Evolutionary conservation across 2,329 filamentous ascomycete genomes (phyloP), one percentile per base, ranked within the genome.

Genomic region (Colletotrichum liaoningense): DNA sequence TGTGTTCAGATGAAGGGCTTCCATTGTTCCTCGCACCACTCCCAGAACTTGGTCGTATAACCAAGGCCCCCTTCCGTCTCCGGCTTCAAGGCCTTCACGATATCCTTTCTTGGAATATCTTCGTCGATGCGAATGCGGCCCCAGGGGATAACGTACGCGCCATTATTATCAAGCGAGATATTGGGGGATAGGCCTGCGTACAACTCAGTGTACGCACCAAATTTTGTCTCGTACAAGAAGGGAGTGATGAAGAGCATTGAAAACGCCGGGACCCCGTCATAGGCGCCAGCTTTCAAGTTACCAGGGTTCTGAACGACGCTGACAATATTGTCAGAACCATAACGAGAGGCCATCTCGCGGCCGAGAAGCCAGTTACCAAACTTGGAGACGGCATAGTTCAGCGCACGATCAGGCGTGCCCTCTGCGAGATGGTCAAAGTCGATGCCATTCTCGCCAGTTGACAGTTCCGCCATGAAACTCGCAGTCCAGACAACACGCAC

Each of bases 141-240:
- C 78, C 78, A 81, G 5, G 79, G 81, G 9, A 80, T 76, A 54
- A 80, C 72, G 19, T 79, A 81, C 5, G 73, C 60, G 7, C 79
- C 80, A 55, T 78, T 78, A 1, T 81, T 77, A 62, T 80, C 79
- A 3, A 74, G 26, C 3, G 77, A 80, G 2, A 85, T 77, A 2
- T 85, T 82, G 0, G 80, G 78, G 0, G 82, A 83, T 62, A 85
- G 76, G 0, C 82, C 84, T 42, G 83, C 81, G 63, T 77, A 86
- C 1, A 86, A 69, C 75, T 84, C 83, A 0, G 84, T 85, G 68
- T 84, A 85, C 2, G 83, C 84, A 6, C 83, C 85, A 35, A 79
- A 75, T 4, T 72, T 75, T 2, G 82, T 75, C 16, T 79, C 78
- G 62, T 84, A 78, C 3, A 81, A 71, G 4, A 81, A 42, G 8